A percentile compares a stretch with the other conserved stretches of the same genome.
phyloP scores from a whole-genome alignment of 2,329 filamentous ascomycete genomes.

The Ceratocystis papillata region DNA sequence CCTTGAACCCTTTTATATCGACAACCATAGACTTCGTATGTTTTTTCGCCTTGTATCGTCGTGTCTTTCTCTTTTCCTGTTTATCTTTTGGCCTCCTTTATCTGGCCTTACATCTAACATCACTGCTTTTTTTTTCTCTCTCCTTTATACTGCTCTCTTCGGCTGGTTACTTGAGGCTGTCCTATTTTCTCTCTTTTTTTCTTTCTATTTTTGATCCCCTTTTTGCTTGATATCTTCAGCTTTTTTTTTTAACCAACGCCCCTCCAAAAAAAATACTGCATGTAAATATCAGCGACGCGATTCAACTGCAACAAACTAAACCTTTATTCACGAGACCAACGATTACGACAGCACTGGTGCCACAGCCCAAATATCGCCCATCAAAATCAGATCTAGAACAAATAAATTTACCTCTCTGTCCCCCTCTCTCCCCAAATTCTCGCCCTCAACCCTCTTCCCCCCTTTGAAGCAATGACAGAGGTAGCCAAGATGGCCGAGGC shows the following conservation, averaged over 20 bases:
- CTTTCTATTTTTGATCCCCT: conserved; percentile 2
- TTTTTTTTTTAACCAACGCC: not conserved
- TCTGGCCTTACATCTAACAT: not conserved
- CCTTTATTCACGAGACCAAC: conserved; percentile 16
- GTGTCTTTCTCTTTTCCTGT: not conserved
- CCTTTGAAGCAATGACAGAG: conserved; percentile 15
- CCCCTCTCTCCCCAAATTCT: not conserved
- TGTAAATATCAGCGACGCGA: conserved; percentile 12
- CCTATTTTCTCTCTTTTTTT: conserved; percentile 13
- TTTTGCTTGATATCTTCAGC: conserved; percentile 15
- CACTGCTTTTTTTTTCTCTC: not conserved
- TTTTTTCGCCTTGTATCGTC: not conserved
- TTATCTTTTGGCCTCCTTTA: not conserved
- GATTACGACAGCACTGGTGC: conserved; percentile 2
- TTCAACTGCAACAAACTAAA: not conserved
- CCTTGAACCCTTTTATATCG: not conserved
- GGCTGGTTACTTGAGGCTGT: conserved; percentile 11
- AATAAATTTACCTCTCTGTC: too few species aligned
- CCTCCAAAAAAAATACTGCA: not conserved
- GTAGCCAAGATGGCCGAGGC: conserved; percentile 18
- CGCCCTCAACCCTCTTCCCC: too few species aligned
- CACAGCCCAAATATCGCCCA: not conserved
- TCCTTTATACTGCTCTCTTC: conserved; percentile 4
- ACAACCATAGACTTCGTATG: not conserved
- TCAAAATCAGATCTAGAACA: too few species aligned